Conservation (phyloP, 1,284 basidiomycete species). For the Schizopora paradoxa region DNA sequence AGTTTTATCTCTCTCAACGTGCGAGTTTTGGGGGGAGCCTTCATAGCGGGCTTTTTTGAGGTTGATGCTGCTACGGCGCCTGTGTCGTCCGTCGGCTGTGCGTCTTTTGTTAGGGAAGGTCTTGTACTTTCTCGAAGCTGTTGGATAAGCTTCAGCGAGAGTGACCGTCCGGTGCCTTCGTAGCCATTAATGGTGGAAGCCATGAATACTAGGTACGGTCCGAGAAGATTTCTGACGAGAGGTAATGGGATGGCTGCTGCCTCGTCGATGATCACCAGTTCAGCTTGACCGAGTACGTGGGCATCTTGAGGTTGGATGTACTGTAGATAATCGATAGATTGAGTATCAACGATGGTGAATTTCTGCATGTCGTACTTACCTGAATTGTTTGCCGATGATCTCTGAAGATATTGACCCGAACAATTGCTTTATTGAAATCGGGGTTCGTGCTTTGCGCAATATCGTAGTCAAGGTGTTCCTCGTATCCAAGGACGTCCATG, state of each 20-base stretch:
- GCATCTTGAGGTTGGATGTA: constrained; percentile 98
- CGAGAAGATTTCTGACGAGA: constrained; percentile 90
- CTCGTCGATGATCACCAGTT: constrained; percentile 97
- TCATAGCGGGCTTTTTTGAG: constrained; percentile 45
- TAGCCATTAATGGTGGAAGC: constrained; percentile 99
- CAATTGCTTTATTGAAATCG: constrained; percentile 94
- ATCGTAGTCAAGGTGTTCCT: constrained; percentile 97
- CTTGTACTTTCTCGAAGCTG: constrained; percentile 89
- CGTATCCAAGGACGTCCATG: constrained; percentile 90
- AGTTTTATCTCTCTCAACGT: constrained; percentile 92
- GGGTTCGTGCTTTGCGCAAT: constrained; percentile 92
- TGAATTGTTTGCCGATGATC: constrained; percentile 93
- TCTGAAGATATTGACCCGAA: constrained; percentile 92
- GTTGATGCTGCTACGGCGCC: constrained; percentile 36
- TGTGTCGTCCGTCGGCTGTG: constrained; percentile 42
- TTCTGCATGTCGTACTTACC: constrained; percentile 40
- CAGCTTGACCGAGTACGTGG: constrained; percentile 96
- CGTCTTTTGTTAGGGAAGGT: constrained; percentile 60
- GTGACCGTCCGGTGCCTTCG: constrained; percentile 95
- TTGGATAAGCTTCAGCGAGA: constrained; percentile 96
- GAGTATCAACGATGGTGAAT: neutral
- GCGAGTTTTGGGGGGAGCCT: constrained; percentile 64
- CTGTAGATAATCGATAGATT: constrained; percentile 33
- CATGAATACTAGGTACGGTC: constrained; percentile 97
- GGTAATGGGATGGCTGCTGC: constrained; percentile 97